Evolutionary conservation across 257 asterid species (phyloP).

Genomic region (Forsythia viridissima): DNA sequence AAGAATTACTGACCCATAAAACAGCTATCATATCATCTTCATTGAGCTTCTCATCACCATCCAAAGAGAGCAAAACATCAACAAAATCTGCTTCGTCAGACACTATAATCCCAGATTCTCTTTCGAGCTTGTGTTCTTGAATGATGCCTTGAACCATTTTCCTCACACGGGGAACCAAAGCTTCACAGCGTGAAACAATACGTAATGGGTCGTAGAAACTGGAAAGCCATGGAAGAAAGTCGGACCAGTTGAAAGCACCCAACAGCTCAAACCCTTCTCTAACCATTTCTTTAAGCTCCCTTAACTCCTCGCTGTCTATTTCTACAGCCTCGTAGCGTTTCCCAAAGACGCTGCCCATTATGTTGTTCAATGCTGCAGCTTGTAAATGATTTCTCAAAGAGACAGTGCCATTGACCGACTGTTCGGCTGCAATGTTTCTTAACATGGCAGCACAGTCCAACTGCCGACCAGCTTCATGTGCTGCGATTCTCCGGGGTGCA

Average conservation of each 20-base stretch:
- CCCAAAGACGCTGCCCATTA: slow-evolving; percentile 69
- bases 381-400: slow-evolving; percentile 40
- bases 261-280: slow-evolving; percentile 63
- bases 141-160: slow-evolving; percentile 44
- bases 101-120: not conserved
- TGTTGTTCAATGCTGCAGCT: slow-evolving; percentile 44
- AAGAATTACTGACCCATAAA: slow-evolving; percentile 53
- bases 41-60: slow-evolving; percentile 69
- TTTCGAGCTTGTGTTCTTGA: slow-evolving; percentile 29
- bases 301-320: slow-evolving; percentile 23
- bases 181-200: slow-evolving; percentile 41
- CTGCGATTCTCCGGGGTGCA: slow-evolving; percentile 48
- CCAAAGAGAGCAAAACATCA: slow-evolving; percentile 62
- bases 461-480: slow-evolving; percentile 36
- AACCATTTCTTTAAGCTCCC: slow-evolving; percentile 49
- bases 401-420: slow-evolving; percentile 19
- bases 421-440: slow-evolving; percentile 18
- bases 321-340: slow-evolving; percentile 33
- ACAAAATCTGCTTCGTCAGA: slow-evolving; percentile 49
- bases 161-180: slow-evolving; percentile 51
- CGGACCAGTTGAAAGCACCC: slow-evolving; percentile 67
- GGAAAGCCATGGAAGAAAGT: slow-evolving; percentile 58
- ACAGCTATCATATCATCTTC: slow-evolving; percentile 83
- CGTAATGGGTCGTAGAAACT: slow-evolving; percentile 41
- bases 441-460: slow-evolving; percentile 35